Conservation (phyloP, 2,329 filamentous ascomycete genomes). For the Neonectria neomacrospora region DNA sequence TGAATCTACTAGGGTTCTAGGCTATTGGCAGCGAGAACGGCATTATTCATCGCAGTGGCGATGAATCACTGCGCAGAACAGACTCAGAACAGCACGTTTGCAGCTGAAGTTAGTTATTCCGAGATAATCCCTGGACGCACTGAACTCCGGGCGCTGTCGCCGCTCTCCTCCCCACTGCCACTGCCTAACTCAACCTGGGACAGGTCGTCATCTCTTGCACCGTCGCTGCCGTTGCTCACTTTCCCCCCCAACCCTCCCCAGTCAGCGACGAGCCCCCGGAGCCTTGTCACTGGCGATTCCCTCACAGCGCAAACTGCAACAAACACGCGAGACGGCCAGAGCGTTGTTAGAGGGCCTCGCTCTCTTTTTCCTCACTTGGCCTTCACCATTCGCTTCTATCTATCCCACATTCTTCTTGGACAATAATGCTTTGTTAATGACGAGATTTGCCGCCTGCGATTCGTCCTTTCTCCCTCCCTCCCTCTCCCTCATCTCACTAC, state of each 20-base stretch:
- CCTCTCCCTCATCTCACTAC: slow-evolving; percentile 14
- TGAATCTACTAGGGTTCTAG: neutral
- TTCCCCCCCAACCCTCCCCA: slow-evolving; percentile 8
- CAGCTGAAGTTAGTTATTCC: slow-evolving; percentile 15
- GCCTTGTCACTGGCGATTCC: slow-evolving; percentile 15
- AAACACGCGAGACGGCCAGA: slow-evolving; percentile 7
- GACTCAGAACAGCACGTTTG: slow-evolving; percentile 15
- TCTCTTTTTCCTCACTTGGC: slow-evolving; percentile 16
- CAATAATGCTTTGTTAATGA: slow-evolving; percentile 6
- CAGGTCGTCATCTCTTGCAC: slow-evolving; percentile 15
- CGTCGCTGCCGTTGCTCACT: slow-evolving; percentile 4
- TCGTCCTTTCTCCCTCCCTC: slow-evolving; percentile 6
- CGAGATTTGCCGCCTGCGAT: slow-evolving; percentile 9
- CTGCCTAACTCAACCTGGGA: slow-evolving; percentile 7
- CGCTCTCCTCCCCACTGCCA: slow-evolving; percentile 3
- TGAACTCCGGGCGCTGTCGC: slow-evolving; percentile 13
- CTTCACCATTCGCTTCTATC: slow-evolving; percentile 6
- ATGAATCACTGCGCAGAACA: slow-evolving; percentile 12
- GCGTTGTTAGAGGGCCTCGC: slow-evolving; percentile 7
- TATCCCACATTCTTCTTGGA: slow-evolving; percentile 7
- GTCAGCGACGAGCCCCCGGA: slow-evolving; percentile 11
- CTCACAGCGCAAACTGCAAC: neutral
- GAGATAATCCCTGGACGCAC: slow-evolving; percentile 14
- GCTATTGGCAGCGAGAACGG: neutral
- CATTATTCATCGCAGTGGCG: slow-evolving; percentile 11